Evolutionary conservation across 1,139 yeast species (phyloP).

Genomic region (Sugiyamaella neomexicana): DNA sequence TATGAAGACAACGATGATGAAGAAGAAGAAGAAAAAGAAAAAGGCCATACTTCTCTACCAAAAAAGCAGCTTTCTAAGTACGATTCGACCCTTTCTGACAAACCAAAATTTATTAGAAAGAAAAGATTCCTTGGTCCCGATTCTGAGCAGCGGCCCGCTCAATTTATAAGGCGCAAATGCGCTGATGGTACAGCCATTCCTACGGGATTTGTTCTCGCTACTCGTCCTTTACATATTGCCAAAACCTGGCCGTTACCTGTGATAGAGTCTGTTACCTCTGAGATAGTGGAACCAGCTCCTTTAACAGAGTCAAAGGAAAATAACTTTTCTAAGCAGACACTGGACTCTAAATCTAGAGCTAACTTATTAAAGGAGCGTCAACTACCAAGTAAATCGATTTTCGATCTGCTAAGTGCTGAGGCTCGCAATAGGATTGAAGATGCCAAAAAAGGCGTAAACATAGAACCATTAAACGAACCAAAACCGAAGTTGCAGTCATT

Average conservation of each 20-base stretch:
- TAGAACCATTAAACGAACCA: neutral
- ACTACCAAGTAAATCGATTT: constrained; percentile 28
- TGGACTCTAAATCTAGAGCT: constrained; percentile 20
- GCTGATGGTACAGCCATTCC: constrained; percentile 29
- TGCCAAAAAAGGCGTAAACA: constrained; percentile 3
- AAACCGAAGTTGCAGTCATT: neutral
- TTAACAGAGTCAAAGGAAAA: neutral
- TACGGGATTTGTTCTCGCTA: constrained; percentile 26
- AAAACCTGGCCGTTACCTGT: neutral
- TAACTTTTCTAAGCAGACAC: neutral
- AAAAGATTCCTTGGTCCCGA: constrained; percentile 2
- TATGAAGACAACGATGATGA: constrained; percentile 24
- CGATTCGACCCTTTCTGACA: neutral
- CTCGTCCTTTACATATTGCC: constrained; percentile 11
- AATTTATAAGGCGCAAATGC: constrained; percentile 17
- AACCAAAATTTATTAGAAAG: constrained; percentile 6
- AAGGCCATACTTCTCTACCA: neutral
- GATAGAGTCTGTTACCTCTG: neutral
- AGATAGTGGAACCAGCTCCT: neutral
- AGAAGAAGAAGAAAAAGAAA: no score
- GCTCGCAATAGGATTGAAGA: constrained; percentile 24
- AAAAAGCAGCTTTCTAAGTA: neutral
- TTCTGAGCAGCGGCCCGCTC: constrained; percentile 1
- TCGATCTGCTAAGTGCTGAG: constrained; percentile 28
- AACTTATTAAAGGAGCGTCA: constrained; percentile 23